These are phyloP conservation scores for Microdochium nivale DNA, from an alignment of 2,329 filamentous ascomycete species.

Conservation along the genomic window DNA sequence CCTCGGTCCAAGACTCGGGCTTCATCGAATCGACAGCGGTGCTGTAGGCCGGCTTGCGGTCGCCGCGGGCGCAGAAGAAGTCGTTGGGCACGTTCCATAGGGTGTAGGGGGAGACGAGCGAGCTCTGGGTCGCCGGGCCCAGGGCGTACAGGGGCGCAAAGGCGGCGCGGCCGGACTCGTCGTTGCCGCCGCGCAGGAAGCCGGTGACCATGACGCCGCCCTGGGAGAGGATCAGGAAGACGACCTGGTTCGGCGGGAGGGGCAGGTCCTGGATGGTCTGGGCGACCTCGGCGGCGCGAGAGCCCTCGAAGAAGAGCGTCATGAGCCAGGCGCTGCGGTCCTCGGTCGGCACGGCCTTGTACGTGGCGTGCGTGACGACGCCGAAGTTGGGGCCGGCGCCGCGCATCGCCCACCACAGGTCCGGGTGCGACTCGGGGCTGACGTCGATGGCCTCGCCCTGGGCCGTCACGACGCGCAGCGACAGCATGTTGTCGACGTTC, in stretches of 20 bases:
- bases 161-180: conserved; percentile 16
- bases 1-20: conserved; percentile 23
- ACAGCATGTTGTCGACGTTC: conserved; percentile 23
- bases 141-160: conserved; percentile 26
- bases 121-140: conserved; percentile 16
- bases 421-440: conserved; percentile 15
- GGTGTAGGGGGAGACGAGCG: conserved; percentile 22
- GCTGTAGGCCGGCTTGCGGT: conserved; percentile 28
- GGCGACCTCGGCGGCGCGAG: conserved; percentile 15
- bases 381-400: conserved; percentile 43
- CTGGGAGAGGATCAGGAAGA: conserved; percentile 21
- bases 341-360: conserved; percentile 24
- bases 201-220: conserved; percentile 19
- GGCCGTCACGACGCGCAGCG: conserved; percentile 17
- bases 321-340: conserved; percentile 15
- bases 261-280: conserved; percentile 25
- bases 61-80: conserved; percentile 24
- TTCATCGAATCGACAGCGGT: conserved; percentile 23
- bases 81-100: conserved; percentile 28
- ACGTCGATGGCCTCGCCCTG: conserved; percentile 14
- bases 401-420: conserved; percentile 39
- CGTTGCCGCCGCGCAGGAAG: conserved; percentile 19
- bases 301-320: conserved; percentile 11
- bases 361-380: conserved; percentile 35
- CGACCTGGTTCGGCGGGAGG: conserved; percentile 23